Conservation (phyloP, 2,329 filamentous ascomycete genomes). For the Escovopsis weberi region DNA sequence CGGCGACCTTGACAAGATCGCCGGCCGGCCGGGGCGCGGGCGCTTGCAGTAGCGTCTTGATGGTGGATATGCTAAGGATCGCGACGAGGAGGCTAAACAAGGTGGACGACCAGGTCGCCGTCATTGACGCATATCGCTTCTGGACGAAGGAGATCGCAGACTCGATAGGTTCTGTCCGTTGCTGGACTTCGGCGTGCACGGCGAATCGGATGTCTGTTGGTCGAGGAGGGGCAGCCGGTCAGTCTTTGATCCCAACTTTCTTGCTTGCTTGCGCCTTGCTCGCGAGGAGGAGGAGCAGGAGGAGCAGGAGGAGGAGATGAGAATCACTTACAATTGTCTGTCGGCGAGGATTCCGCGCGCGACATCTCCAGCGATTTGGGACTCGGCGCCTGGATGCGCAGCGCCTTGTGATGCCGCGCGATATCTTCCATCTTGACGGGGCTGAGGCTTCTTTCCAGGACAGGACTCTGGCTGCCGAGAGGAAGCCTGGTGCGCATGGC, state of each 20-base stretch:
- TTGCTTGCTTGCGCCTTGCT: no score
- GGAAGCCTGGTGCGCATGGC: conserved; percentile 42
- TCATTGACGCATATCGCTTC: conserved; percentile 43
- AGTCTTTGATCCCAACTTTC: not conserved
- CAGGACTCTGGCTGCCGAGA: conserved; percentile 40
- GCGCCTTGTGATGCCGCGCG: conserved; percentile 9
- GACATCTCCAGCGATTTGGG: conserved; percentile 9
- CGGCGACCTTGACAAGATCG: conserved; percentile 81
- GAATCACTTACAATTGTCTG: conserved; percentile 36
- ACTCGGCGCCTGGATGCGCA: conserved; percentile 20
- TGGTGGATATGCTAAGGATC: conserved; percentile 48
- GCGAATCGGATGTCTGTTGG: conserved; percentile 70
- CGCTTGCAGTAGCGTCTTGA: conserved; percentile 55
- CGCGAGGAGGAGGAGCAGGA: no score
- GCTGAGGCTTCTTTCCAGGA: conserved; percentile 32
- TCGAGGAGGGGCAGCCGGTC: not conserved
- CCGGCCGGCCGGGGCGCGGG: conserved; percentile 30
- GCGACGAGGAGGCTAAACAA: conserved; percentile 45
- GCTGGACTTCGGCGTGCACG: conserved; percentile 74
- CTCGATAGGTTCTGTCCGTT: conserved; percentile 74
- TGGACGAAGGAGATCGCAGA: conserved; percentile 51
- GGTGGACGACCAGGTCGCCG: conserved; percentile 55
- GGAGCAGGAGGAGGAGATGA: not conserved
- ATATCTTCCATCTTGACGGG: conserved; percentile 28
- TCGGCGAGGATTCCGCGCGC: conserved; percentile 11